Conservation (phyloP, 1,284 basidiomycete species). For the Termitomyces sp. region DNA sequence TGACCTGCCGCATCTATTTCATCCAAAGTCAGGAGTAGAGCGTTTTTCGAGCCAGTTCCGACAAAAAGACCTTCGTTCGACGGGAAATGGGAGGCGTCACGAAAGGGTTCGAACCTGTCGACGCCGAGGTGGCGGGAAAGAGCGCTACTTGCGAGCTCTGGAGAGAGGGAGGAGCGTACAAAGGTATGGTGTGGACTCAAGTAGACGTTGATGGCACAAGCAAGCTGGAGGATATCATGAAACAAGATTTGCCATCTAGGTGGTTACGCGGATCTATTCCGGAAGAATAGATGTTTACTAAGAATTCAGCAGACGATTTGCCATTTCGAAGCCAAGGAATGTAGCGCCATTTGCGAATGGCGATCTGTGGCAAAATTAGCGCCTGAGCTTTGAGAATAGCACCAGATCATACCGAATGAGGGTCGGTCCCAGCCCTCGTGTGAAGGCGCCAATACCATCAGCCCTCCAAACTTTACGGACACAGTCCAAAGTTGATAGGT, state of each 20-base stretch:
- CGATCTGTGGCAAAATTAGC: conserved; percentile 43
- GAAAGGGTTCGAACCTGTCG: conserved; percentile 55
- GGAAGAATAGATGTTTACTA: conserved; percentile 14
- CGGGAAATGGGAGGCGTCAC: conserved; percentile 27
- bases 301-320: conserved; percentile 58
- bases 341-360: conserved; percentile 92
- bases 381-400: conserved; percentile 10
- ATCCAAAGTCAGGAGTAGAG: conserved; percentile 52
- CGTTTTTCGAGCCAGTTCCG: conserved; percentile 46
- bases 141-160: conserved; percentile 49
- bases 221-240: conserved; percentile 19
- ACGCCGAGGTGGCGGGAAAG: conserved; percentile 67
- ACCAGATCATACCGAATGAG: conserved; percentile 68
- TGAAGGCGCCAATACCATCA: conserved; percentile 85
- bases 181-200: conserved; percentile 42
- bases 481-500: conserved; percentile 79
- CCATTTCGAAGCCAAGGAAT: conserved; percentile 90
- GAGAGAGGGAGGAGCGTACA: conserved; percentile 35
- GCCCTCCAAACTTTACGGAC: conserved; percentile 75
- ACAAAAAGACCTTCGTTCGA: conserved; percentile 48
- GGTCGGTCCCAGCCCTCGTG: conserved; percentile 85
- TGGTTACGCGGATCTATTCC: not conserved
- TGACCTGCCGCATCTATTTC: conserved; percentile 54
- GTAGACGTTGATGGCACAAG: conserved; percentile 48
- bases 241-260: not conserved